Evolutionary conservation across 805 yeast genomes (phyloP).

Genomic region (Starmerella bombi): DNA sequence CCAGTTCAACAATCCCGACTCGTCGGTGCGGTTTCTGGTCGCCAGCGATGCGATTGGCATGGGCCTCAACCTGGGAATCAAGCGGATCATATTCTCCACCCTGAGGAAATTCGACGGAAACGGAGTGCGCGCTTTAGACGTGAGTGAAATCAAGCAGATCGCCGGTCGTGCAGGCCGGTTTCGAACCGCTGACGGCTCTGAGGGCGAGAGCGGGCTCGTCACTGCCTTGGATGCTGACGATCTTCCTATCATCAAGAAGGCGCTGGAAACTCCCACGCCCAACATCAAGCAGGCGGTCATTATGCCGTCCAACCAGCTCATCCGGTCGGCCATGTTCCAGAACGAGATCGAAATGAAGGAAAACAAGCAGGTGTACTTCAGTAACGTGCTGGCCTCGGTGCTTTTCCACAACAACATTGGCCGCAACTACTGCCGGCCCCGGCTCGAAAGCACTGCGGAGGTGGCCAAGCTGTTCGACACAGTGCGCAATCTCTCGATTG

Average conservation of each 20-base stretch:
- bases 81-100: constrained; percentile 62
- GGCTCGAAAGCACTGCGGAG: constrained; percentile 16
- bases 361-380: constrained; percentile 3
- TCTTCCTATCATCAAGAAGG: constrained; percentile 6
- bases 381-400: constrained; percentile 5
- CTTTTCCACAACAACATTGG: constrained; percentile 1
- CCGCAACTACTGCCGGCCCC: constrained; percentile 5
- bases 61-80: constrained; percentile 83
- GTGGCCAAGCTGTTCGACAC: constrained; percentile 36
- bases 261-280: constrained; percentile 16
- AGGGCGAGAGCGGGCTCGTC: constrained; percentile 23
- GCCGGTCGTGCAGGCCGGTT: constrained; percentile 95
- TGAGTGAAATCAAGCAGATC: constrained; percentile 73
- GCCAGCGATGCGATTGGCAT: constrained; percentile 97
- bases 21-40: constrained; percentile 66
- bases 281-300: constrained; percentile 45
- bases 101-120: constrained; percentile 59
- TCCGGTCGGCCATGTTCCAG: constrained; percentile 54
- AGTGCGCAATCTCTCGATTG: constrained; percentile 34
- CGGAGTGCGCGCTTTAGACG: constrained; percentile 33
- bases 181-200: constrained; percentile 38
- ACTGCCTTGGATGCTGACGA: constrained; percentile 5
- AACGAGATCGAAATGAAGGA: constrained; percentile 28
- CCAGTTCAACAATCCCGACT: constrained; percentile 52
- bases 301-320: constrained; percentile 70